Conservation (phyloP, 805 yeast species). For the Yarrowia phangngaensis region DNA sequence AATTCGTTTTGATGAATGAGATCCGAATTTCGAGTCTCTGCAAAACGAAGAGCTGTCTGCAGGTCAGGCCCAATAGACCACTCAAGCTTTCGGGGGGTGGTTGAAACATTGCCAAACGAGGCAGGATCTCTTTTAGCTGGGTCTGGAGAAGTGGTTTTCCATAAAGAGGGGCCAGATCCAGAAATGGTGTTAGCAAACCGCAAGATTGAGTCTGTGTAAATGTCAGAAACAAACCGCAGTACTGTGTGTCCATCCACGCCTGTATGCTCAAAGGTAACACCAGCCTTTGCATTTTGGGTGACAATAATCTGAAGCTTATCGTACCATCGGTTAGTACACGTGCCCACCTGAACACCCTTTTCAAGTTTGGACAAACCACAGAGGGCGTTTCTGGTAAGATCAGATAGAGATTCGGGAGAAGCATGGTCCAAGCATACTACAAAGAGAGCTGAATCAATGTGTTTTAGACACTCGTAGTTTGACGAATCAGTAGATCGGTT, state of each 20-base stretch:
- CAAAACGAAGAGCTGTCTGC: constrained; percentile 76
- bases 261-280: constrained; percentile 84
- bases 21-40: constrained; percentile 84
- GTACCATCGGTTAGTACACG: constrained; percentile 93
- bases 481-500: constrained; percentile 39
- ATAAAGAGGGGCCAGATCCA: constrained; percentile 65
- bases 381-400: constrained; percentile 75
- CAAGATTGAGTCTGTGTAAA: constrained; percentile 84
- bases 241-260: constrained; percentile 97
- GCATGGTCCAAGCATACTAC: constrained; percentile 80
- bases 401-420: constrained; percentile 52
- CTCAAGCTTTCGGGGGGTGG: constrained; percentile 81
- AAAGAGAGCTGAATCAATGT: constrained; percentile 78
- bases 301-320: constrained; percentile 85
- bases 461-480: constrained; percentile 67
- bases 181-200: constrained; percentile 83
- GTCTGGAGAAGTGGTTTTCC: constrained; percentile 55
- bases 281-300: constrained; percentile 86
- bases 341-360: constrained; percentile 86
- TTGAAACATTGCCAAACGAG: constrained; percentile 46
- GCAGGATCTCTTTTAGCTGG: constrained; percentile 45
- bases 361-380: constrained; percentile 79
- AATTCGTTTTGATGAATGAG: constrained; percentile 87
- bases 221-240: constrained; percentile 78
- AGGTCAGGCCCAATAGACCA: constrained; percentile 81